Evolutionary conservation across 352 stramenopile genomes (phyloP).

Genomic region (Pythium scleroteichum): DNA sequence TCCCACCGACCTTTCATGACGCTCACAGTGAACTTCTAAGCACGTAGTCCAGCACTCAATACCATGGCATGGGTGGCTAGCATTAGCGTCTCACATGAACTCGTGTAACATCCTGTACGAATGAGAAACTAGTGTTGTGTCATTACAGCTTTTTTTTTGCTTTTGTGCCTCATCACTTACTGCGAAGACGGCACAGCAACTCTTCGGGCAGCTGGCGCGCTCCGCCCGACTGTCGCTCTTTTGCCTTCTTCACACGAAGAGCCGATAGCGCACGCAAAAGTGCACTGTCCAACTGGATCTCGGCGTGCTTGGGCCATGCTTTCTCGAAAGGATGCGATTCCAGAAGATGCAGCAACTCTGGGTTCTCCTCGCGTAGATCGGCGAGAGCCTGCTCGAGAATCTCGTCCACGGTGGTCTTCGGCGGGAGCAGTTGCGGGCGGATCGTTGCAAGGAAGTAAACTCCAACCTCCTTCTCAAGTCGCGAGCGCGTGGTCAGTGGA

Average conservation of each 20-base stretch:
- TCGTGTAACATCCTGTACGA: neutral
- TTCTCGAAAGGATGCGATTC: conserved; percentile 48
- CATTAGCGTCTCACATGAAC: too few relatives aligned
- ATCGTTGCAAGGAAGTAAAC: conserved; percentile 62
- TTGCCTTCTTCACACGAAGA: conserved; percentile 36
- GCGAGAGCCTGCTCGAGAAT: conserved; percentile 42
- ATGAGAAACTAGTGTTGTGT: too few relatives aligned
- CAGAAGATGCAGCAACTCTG: conserved; percentile 54
- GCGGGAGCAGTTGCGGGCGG: conserved; percentile 43
- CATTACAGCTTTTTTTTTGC: neutral
- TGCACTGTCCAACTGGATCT: conserved; percentile 44
- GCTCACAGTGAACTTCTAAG: too few relatives aligned
- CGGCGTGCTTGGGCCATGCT: conserved; percentile 52
- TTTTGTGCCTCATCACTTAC: neutral
- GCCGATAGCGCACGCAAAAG: conserved; percentile 37
- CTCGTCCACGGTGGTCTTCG: conserved; percentile 46
- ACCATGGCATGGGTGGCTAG: too few relatives aligned
- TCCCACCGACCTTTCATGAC: too few relatives aligned
- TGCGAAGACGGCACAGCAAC: conserved; percentile 17
- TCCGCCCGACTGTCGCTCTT: conserved; percentile 31
- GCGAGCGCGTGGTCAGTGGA: conserved; percentile 27
- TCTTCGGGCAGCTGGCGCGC: conserved; percentile 14
- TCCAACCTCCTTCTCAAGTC: conserved; percentile 52
- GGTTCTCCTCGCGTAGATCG: conserved; percentile 37
- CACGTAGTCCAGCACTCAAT: neutral